A percentile compares a stretch with the other conserved stretches of the same genome.
Conservation (phyloP, 2,329 filamentous ascomycete species). For the Trichoderma sp. region DNA sequence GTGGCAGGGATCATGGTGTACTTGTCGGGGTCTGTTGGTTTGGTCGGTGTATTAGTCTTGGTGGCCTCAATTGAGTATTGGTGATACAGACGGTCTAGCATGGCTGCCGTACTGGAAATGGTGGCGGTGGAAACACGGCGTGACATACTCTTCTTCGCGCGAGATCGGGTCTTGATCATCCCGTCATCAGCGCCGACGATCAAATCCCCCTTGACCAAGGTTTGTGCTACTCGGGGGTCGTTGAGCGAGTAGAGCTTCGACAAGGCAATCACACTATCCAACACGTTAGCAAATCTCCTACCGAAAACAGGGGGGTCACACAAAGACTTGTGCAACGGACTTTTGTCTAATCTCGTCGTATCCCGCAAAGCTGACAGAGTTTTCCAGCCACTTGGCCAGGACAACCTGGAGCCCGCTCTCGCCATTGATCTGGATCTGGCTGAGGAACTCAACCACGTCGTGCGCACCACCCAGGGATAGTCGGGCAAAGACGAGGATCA, state of each 20-base stretch:
- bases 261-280: constrained; percentile 77
- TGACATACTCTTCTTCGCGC: constrained; percentile 71
- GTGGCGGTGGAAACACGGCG: constrained; percentile 19
- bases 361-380: constrained; percentile 94
- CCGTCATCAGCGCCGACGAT: constrained; percentile 71
- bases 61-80: constrained; percentile 22
- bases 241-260: constrained; percentile 87
- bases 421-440: constrained; percentile 74
- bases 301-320: not conserved
- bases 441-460: constrained; percentile 90
- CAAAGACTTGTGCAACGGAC: constrained; percentile 47
- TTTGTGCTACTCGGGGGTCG: constrained; percentile 73
- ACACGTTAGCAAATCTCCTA: constrained; percentile 30
- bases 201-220: constrained; percentile 86
- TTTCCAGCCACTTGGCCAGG: constrained; percentile 92
- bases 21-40: constrained; percentile 69
- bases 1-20: constrained; percentile 84
- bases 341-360: constrained; percentile 98
- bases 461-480: constrained; percentile 79
- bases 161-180: constrained; percentile 90
- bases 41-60: constrained; percentile 28
- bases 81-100: constrained; percentile 24
- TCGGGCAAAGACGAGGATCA: constrained; percentile 92
- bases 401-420: constrained; percentile 86
- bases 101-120: constrained; percentile 22